Conservation (phyloP, 1,139 yeast species). For the Lodderomyces orthopsilosis region DNA sequence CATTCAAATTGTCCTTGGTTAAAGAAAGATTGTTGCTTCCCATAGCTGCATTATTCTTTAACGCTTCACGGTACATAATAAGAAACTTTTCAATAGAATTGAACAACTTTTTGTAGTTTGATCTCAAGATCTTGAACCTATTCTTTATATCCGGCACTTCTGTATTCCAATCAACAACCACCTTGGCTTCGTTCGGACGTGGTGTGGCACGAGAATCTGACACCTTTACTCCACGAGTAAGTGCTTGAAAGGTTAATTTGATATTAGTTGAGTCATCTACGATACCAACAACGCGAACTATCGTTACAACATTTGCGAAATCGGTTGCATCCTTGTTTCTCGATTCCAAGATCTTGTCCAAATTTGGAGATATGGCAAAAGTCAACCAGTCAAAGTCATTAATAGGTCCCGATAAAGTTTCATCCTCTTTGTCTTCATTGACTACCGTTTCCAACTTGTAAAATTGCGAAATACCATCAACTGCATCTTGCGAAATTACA, state of each 20-base stretch:
- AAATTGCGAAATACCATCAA: conserved; percentile 33
- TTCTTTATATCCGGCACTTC: conserved; percentile 20
- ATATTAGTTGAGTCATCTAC: conserved; percentile 45
- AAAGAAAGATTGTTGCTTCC: conserved; percentile 12
- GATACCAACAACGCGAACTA: conserved; percentile 50
- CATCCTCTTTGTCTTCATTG: conserved; percentile 9
- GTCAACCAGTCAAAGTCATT: conserved; percentile 38
- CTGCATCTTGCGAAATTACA: conserved; percentile 33
- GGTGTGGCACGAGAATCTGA: conserved; percentile 1
- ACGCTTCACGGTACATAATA: conserved; percentile 34
- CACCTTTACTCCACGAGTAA: conserved; percentile 42
- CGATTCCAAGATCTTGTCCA: conserved; percentile 32
- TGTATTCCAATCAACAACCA: conserved; percentile 28
- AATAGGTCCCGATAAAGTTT: conserved; percentile 11
- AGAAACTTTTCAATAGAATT: conserved; percentile 42
- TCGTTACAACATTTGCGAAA: conserved; percentile 25
- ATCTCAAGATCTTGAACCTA: conserved; percentile 25
- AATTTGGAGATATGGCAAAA: conserved; percentile 42
- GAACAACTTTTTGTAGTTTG: conserved; percentile 30
- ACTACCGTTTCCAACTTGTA: conserved; percentile 21
- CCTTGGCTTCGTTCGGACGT: conserved; percentile 26
- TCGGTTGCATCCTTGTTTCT: conserved; percentile 13
- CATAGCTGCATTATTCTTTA: conserved; percentile 13
- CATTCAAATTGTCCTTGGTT: conserved; percentile 10
- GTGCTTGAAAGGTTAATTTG: conserved; percentile 52